Evolutionary conservation across 164 flowering plant genomes (phyloP).

Genomic region (Euptelea pleiosperma): DNA sequence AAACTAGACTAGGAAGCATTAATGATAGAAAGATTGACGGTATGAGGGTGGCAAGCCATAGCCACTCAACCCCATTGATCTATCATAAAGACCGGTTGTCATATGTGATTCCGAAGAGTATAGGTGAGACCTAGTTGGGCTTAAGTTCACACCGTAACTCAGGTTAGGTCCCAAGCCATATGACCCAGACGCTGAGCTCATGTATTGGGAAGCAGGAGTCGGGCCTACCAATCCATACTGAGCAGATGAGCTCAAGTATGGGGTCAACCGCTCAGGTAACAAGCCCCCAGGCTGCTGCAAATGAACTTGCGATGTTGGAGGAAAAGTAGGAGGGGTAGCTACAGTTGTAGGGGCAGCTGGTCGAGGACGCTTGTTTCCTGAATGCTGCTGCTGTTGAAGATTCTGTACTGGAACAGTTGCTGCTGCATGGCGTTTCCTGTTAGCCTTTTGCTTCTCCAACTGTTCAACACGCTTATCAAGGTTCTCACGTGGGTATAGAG

Average conservation of each 20-base stretch:
- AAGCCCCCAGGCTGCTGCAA: constrained; percentile 26
- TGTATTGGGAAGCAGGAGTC: constrained; percentile 25
- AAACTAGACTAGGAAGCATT: too few relatives aligned
- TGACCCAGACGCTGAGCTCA: too few relatives aligned
- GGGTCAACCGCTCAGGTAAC: constrained; percentile 21
- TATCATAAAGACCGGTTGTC: constrained; percentile 33
- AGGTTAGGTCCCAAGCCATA: too few relatives aligned
- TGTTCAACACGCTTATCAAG: constrained; percentile 44
- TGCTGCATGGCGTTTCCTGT: constrained; percentile 41
- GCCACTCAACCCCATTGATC: constrained; percentile 30
- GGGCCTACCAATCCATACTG: too few relatives aligned
- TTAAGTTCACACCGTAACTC: constrained; percentile 28
- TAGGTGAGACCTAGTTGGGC: constrained; percentile 25
- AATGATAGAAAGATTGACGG: constrained; percentile 40
- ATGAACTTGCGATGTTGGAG: constrained; percentile 22
- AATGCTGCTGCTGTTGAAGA: constrained; percentile 20
- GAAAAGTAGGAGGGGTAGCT: too few relatives aligned
- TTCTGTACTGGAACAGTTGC: constrained; percentile 17
- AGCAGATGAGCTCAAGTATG: constrained; percentile 27
- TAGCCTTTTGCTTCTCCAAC: constrained; percentile 46
- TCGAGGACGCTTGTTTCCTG: constrained; percentile 34
- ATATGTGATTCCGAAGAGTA: constrained; percentile 28
- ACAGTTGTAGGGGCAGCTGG: constrained; percentile 9
- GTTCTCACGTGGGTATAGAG: constrained; percentile 36
- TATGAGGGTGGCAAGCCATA: constrained; percentile 34